phyloP scores from a whole-genome alignment of 805 yeast species.

The Candida awuae region DNA sequence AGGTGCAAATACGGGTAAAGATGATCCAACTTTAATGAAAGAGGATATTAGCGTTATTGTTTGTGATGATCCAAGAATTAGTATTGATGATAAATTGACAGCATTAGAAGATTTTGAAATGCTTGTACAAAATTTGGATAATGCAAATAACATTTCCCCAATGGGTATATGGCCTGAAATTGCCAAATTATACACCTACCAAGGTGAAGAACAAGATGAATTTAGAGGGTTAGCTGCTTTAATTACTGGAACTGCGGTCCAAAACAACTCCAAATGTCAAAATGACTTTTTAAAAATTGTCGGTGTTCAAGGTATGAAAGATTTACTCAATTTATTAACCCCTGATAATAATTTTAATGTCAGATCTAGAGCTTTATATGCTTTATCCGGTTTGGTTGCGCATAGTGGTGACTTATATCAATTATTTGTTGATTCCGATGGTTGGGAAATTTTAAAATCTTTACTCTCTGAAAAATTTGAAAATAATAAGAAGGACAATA shows the following conservation, averaged over 20 bases:
- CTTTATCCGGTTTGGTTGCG: constrained; percentile 64
- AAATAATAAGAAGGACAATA: constrained; percentile 8
- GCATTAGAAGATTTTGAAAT: constrained; percentile 91
- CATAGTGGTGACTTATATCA: constrained; percentile 53
- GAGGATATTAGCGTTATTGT: constrained; percentile 57
- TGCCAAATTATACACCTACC: constrained; percentile 43
- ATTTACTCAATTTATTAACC: constrained; percentile 33
- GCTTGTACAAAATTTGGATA: constrained; percentile 87
- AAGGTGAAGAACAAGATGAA: constrained; percentile 38
- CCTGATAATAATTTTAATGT: constrained; percentile 25
- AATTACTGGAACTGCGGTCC: constrained; percentile 78
- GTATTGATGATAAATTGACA: constrained; percentile 53
- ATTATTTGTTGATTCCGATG: constrained; percentile 47
- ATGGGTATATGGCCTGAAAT: constrained; percentile 59
- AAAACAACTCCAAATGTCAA: constrained; percentile 77
- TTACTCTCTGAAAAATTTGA: constrained; percentile 12
- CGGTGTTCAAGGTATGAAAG: constrained; percentile 34
- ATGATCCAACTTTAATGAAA: constrained; percentile 84
- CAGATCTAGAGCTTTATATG: constrained; percentile 63
- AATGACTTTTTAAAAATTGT: constrained; percentile 49
- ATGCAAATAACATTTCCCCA: constrained; percentile 86
- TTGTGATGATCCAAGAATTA: constrained; percentile 42
- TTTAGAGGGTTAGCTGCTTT: constrained; percentile 46
- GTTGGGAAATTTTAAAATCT: constrained; percentile 49
- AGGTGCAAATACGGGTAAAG: constrained; percentile 49